Evolutionary conservation across 345 rosid species (phyloP).

Genomic region (Theobroma cacao): DNA sequence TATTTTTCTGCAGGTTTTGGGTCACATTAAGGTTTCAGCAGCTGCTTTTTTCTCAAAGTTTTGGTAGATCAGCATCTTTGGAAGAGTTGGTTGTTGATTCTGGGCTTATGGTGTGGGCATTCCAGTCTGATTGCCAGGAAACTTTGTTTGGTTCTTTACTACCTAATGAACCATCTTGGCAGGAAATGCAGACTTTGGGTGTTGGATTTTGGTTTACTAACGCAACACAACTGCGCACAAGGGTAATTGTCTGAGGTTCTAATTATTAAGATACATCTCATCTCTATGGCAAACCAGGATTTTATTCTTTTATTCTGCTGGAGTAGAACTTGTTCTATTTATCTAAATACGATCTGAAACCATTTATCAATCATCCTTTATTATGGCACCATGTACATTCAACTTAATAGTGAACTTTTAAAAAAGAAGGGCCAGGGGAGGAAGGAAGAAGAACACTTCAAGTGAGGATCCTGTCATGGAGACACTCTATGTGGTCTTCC

Average conservation of each 20-base stretch:
- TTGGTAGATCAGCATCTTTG: conserved; percentile 54
- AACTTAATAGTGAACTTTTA: background rate
- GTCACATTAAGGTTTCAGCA: conserved; percentile 70
- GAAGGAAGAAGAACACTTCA: background rate
- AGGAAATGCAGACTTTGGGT: conserved; percentile 76
- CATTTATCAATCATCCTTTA: background rate
- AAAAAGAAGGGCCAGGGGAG: background rate
- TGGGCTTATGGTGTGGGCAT: conserved; percentile 76
- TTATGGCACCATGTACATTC: conserved; percentile 3
- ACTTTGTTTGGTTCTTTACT: conserved; percentile 56
- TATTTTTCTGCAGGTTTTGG: conserved; percentile 72
- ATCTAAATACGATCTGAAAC: conserved; percentile 4
- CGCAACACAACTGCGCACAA: conserved; percentile 62
- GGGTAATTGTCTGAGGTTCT: conserved; percentile 42
- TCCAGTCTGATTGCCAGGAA: conserved; percentile 93
- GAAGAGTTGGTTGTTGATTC: conserved; percentile 68
- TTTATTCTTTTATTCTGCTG: background rate
- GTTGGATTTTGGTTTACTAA: conserved; percentile 86
- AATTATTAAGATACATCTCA: background rate
- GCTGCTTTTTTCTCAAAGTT: conserved; percentile 47
- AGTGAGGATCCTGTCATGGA: background rate
- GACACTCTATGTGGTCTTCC: background rate
- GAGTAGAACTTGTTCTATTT: background rate
- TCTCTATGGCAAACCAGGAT: background rate
- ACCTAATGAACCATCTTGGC: conserved; percentile 80